Evolutionary conservation across 345 rosid species (phyloP).

Genomic region (Eucalyptus dawsonii): DNA sequence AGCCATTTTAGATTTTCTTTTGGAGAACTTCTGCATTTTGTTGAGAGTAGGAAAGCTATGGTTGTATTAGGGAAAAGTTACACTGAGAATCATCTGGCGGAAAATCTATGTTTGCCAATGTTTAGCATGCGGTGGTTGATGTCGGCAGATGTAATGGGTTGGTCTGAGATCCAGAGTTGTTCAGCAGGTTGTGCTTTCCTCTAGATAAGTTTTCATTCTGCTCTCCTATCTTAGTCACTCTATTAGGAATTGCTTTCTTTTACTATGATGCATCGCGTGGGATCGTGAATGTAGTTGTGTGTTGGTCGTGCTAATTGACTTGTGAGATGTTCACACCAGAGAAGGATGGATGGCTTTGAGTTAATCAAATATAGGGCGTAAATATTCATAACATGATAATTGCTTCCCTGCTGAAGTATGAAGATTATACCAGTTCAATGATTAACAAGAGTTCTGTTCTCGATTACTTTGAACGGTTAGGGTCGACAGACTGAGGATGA

Average conservation of each 20-base stretch:
- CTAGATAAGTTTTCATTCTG: neutral
- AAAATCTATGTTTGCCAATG: neutral
- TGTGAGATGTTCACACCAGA: neutral
- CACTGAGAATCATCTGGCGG: neutral
- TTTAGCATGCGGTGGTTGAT: neutral
- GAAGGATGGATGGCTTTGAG: neutral
- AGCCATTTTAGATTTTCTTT: neutral
- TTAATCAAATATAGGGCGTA: neutral
- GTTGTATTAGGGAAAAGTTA: neutral
- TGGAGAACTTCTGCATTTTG: neutral
- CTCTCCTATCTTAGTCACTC: neutral
- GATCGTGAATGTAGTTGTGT: neutral
- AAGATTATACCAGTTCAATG: neutral
- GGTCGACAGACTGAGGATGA: neutral
- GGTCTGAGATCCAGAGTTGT: neutral
- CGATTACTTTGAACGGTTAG: neutral
- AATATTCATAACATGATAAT: neutral
- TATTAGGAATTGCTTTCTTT: neutral
- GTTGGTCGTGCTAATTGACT: neutral
- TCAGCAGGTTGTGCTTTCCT: neutral
- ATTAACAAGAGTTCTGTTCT: neutral
- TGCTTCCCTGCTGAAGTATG: neutral
- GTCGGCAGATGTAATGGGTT: neutral
- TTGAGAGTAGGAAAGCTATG: neutral
- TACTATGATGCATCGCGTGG: neutral